Base-by-base conservation (phyloP, 2,329 filamentous ascomycete species). In the Rhytidhysteron rufulum region DNA sequence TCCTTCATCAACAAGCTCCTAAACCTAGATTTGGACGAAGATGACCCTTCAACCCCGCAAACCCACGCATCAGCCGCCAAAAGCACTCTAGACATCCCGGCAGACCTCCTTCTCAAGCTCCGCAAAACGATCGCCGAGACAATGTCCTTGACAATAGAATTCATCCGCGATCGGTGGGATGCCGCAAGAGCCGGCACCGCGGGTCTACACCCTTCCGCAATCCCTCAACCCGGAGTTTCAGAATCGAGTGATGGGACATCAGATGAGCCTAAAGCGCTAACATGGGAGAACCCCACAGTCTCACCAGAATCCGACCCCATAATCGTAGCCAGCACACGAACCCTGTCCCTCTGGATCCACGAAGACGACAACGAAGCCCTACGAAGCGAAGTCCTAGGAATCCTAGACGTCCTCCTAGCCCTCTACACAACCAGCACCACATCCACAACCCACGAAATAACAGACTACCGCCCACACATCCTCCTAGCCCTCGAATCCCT, bases 121-220 rank as follows among this genome's bases (percentile, higher is more conserved):
- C 74, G 80, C 29, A 78, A 73, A 36, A 69, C 74, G 39, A 73
- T 86, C 37, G 71, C 75, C 1, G 83, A 86, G 53, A 80, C 82
- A 3, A 72, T 85, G 54, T 79, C 79, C 0, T 62, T 82, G 2
- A 74, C 76, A 0, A 73, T 82, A 43, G 83, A 86, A 61, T 83
- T 81, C 56, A 70, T 86, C 2, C 75, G 82, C 30, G 83, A 86
- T 54, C 68, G 82, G n/a, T 86, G 80, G 79, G 83, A 86, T 54
- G 79, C 78, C 33, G 33, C 42, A 6, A 24, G 78, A n/a, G 76
- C 80, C 3, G 82, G 80, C 9, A 77, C 78, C 5, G 72, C 76
- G 57, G 80, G 80, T 3, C 57, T 85, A 5, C 78, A 85, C 51
- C 76, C 75, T 1, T 73, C 76, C 8, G 78, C 79, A 4, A 73